Conservation (phyloP, 2,329 filamentous ascomycete species). For the Ophiocordyceps camponoti-rufipedis region DNA sequence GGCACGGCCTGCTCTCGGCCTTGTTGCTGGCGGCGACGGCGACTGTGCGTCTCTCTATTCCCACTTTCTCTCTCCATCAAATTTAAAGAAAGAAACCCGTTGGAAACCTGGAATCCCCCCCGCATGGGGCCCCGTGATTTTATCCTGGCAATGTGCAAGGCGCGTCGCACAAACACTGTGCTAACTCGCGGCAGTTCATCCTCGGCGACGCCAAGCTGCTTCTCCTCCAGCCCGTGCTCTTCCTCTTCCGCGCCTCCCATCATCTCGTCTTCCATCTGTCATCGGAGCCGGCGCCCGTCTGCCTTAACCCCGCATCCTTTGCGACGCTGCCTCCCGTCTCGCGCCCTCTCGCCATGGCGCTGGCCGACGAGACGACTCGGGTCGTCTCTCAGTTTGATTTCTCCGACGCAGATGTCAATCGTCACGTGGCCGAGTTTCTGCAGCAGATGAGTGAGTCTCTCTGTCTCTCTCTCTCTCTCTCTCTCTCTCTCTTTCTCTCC, state of each 20-base stretch:
- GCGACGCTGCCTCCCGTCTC: constrained; percentile 34
- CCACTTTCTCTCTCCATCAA: not conserved
- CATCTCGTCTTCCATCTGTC: constrained; percentile 6
- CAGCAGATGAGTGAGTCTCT: constrained; percentile 50
- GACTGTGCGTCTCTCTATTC: not conserved
- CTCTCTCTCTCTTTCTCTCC: not conserved
- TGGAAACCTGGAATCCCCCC: not conserved
- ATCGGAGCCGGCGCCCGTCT: constrained; percentile 25
- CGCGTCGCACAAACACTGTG: not conserved
- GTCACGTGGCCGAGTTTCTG: constrained; percentile 71
- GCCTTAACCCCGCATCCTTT: constrained; percentile 36
- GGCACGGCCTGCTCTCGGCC: not conserved
- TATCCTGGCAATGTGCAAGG: not conserved
- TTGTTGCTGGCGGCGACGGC: not conserved
- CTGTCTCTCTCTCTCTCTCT: not conserved
- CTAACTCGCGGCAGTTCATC: constrained; percentile 20
- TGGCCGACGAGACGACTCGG: constrained; percentile 54
- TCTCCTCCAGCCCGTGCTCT: constrained; percentile 4
- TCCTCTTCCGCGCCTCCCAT: constrained; percentile 1
- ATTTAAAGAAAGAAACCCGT: not conserved
- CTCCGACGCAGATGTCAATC: constrained; percentile 57
- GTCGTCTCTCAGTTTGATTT: constrained; percentile 80
- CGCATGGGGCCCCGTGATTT: constrained; percentile 1
- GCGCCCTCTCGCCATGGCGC: constrained; percentile 38
- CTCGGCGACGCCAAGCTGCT: constrained; percentile 30